Evolutionary conservation across 2,329 filamentous ascomycete genomes (phyloP).

Genomic region (Diaporthe caulivora): DNA sequence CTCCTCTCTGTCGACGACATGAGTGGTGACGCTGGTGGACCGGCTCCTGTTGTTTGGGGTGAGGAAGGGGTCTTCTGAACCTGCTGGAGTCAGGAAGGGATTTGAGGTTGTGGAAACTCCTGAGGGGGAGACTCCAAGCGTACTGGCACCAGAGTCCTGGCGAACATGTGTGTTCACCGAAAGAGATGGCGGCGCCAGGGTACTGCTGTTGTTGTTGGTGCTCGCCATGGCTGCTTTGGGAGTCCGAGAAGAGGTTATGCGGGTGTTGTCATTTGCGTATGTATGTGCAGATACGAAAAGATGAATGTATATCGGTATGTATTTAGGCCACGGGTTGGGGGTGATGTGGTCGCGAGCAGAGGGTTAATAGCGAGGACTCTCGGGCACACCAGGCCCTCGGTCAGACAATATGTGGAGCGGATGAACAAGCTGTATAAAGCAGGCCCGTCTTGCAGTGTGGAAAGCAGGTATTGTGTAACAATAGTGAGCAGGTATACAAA

Average conservation of each 20-base stretch:
- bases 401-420: neutral
- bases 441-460: neutral
- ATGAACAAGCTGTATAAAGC: neutral
- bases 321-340: conserved; percentile 4
- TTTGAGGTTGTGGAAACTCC: conserved; percentile 35
- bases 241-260: neutral
- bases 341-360: neutral
- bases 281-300: neutral
- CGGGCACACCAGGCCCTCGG: conserved; percentile 12
- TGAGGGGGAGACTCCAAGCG: conserved; percentile 32
- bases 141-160: conserved; percentile 34
- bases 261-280: conserved; percentile 1
- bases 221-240: conserved; percentile 10
- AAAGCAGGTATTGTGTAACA: conserved; percentile 1
- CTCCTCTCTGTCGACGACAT: conserved; percentile 54
- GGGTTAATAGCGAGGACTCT: conserved; percentile 1
- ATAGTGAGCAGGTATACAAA: neutral
- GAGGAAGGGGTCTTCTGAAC: conserved; percentile 32
- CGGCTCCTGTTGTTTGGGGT: conserved; percentile 33
- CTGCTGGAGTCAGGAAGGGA: conserved; percentile 38
- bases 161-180: conserved; percentile 35
- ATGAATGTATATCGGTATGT: conserved; percentile 19
- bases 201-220: neutral
- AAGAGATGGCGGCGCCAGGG: conserved; percentile 34
- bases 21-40: conserved; percentile 26